Evolutionary conservation across 306 rosid genomes (phyloP), one percentile per base, ranked within the genome.

Genomic region (Carpinus fangiana): DNA sequence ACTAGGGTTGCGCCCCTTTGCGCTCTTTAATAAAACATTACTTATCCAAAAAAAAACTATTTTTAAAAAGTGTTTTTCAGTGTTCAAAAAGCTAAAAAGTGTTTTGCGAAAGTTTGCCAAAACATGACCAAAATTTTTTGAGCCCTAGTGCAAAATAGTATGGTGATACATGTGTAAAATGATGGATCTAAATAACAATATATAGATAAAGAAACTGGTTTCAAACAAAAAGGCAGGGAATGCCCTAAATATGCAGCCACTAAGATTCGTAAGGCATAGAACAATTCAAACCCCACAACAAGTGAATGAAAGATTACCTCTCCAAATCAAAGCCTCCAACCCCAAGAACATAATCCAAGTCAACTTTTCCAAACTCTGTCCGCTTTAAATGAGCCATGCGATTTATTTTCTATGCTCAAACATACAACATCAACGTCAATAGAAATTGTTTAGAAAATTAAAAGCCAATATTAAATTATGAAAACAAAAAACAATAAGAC

Each of bases 271-370:
- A 66, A 53, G 75, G 23, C 8, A 69, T 56, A 31, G n/a, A 78
- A 77, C n/a, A 20, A 61, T 36, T 52, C 20, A 12, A 70, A 82
- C 51, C 26, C 74, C 72, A 70, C 59, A 60, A 64, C 12, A 60
- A 77, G 75, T 81, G 34, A 80, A n/a, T 28, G 70, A 77, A 67
- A 61, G 28, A 56, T 46, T 82, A 95, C 99, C 99, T 95, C 87
- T 95, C 98, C 90, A 95, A 82, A 86, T 95, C 98, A 85, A 91
- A 95, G 54, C 99, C 99, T 50, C 99, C 99, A 50, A 95, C 87
- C 56, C 99, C 99, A 85, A 95, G 99, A 77, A 91, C 98, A 80
- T 95, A 93, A 87, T 92, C 99, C 90, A 95, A 85, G 85, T 91
- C 88, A 73, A 95, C 98, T 82, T 95, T 90, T 64, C 99, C 99